Evolutionary conservation across 1,139 yeast genomes (phyloP).

Genomic region (Saccharomyces hybrid): DNA sequence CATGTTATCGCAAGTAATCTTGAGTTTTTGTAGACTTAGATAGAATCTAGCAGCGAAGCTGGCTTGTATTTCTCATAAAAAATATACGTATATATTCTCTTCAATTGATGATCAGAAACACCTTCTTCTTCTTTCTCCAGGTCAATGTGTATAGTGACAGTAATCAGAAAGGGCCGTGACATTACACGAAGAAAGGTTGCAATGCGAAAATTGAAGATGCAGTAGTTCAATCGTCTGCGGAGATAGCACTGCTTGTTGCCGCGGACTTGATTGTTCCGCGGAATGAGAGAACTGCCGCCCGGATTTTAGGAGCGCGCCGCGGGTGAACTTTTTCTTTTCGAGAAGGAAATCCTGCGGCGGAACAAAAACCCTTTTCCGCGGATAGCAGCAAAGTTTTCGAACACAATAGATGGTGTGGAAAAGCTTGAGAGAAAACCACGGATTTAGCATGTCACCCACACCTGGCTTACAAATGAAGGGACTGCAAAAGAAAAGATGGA

Average conservation of each 20-base stretch:
- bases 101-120: not conserved
- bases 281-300: not conserved
- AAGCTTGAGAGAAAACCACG: not conserved
- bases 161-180: not conserved
- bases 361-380: not conserved
- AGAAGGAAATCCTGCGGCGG: not conserved
- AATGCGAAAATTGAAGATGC: not conserved
- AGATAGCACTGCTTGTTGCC: not conserved
- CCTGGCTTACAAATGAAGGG: not conserved
- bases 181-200: not conserved
- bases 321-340: not conserved
- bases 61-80: not conserved
- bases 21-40: not conserved
- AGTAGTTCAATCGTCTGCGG: not conserved
- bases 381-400: not conserved
- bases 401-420: not conserved
- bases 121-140: not conserved
- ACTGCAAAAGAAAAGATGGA: not conserved
- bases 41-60: not conserved
- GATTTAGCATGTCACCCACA: not conserved
- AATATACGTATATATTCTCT: not conserved
- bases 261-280: not conserved
- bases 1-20: not conserved
- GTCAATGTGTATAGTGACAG: not conserved
- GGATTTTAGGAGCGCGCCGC: conserved; percentile 3